These are phyloP conservation scores for Fusarium sublunatum DNA, from an alignment of 2,329 filamentous ascomycete genomes.

Conservation along the genomic window DNA sequence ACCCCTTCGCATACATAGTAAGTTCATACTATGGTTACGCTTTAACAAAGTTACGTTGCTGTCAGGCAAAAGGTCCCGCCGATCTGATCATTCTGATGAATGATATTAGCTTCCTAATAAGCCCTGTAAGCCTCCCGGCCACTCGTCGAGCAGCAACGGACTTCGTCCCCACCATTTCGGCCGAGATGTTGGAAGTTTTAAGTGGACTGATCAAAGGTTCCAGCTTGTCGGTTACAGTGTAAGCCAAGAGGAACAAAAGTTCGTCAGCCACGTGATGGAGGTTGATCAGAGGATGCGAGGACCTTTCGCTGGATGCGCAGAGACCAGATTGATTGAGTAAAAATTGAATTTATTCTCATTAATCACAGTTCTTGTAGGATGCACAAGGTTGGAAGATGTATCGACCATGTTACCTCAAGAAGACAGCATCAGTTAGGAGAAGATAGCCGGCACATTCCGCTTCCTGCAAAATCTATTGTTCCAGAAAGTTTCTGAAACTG, in stretches of 20 bases:
- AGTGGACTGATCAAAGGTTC: conserved; percentile 37
- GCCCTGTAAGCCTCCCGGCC: background rate
- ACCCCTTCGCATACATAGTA: too few relatives aligned
- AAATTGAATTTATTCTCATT: background rate
- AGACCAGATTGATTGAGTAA: conserved; percentile 5
- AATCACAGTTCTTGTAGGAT: background rate
- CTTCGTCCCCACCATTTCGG: background rate
- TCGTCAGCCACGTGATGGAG: conserved; percentile 24
- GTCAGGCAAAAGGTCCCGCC: conserved; percentile 1
- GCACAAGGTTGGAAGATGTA: background rate
- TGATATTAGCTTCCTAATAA: background rate
- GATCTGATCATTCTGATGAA: background rate
- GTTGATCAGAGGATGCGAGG: conserved; percentile 12
- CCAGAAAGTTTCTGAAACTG: conserved; percentile 19
- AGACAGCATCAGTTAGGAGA: background rate
- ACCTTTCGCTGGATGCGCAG: conserved; percentile 26
- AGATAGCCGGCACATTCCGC: background rate
- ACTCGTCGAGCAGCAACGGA: background rate
- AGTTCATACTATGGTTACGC: background rate
- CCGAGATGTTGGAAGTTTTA: conserved; percentile 13
- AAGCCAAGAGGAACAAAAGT: conserved; percentile 35
- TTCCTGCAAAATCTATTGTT: conserved; percentile 3
- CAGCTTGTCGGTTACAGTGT: conserved; percentile 20
- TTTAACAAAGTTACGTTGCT: background rate
- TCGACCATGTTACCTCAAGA: background rate